phyloP scores from a whole-genome alignment of 31 red algal species.

The Endocladia muricata region DNA sequence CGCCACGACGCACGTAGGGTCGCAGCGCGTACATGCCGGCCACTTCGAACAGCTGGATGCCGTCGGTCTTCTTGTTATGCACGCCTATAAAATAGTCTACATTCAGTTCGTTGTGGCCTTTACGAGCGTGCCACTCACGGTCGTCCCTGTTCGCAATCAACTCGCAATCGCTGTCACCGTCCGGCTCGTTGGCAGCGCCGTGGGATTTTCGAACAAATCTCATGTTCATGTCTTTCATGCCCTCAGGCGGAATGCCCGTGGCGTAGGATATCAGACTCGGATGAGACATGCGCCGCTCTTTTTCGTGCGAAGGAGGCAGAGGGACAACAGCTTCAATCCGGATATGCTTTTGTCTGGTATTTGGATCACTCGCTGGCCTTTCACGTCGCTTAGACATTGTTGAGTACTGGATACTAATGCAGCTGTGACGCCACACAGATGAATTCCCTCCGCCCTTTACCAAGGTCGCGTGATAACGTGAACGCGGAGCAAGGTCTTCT shows the following conservation, averaged over 20 bases:
- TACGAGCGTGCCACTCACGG: slow-evolving; percentile 14
- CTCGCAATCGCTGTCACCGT: not conserved
- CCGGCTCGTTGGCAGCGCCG: not conserved
- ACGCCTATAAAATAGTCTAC: slow-evolving; percentile 59
- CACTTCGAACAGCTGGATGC: slow-evolving; percentile 30
- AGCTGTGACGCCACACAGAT: no score
- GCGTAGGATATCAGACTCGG: not conserved
- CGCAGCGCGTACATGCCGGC: slow-evolving; percentile 38
- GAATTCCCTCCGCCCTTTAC: no score
- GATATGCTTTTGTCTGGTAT: not conserved
- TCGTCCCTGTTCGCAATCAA: slow-evolving; percentile 16
- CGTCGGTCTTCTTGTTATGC: slow-evolving; percentile 47
- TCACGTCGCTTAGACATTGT: no score
- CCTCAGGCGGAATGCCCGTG: not conserved
- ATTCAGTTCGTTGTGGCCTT: slow-evolving; percentile 42
- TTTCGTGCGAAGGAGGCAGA: not conserved
- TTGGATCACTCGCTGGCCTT: no score
- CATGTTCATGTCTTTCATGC: not conserved
- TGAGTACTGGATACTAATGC: no score
- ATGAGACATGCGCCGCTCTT: not conserved
- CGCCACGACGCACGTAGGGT: not conserved
- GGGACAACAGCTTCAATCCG: slow-evolving; percentile 3
- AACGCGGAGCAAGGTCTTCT: no score
- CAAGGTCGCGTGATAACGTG: no score
- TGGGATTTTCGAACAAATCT: not conserved